Percentiles rank a stretch among this genome's conserved stretches.
Evolutionary conservation across 2,329 filamentous ascomycete genomes (phyloP).

Genomic region (Diaporthe humulicola): DNA sequence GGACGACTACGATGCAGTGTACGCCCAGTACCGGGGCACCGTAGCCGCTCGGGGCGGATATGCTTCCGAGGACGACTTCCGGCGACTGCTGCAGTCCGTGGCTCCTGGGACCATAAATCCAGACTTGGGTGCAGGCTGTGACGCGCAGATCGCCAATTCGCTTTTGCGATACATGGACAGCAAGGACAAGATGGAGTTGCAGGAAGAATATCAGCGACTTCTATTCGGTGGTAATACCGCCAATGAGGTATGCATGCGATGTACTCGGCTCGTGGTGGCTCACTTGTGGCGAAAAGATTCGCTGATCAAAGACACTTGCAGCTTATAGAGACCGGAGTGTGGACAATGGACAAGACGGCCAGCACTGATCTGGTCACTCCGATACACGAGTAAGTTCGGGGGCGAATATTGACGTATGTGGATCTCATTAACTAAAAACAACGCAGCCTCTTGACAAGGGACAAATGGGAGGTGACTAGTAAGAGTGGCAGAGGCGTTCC

Average conservation of each 20-base stretch:
- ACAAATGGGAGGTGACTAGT: constrained; percentile 31
- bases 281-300: background rate
- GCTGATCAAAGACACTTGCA: background rate
- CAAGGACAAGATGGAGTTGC: background rate
- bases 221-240: constrained; percentile 23
- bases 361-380: constrained; percentile 29
- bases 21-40: background rate
- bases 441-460: constrained; percentile 26
- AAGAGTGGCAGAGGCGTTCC: background rate
- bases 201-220: constrained; percentile 36
- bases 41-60: background rate
- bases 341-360: constrained; percentile 30
- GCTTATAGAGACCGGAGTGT: constrained; percentile 24
- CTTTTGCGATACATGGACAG: background rate
- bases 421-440: background rate
- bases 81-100: background rate
- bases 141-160: constrained; percentile 1
- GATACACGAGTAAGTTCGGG: constrained; percentile 31
- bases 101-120: background rate
- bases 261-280: too few relatives aligned
- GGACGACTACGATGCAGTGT: constrained; percentile 8
- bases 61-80: constrained; percentile 15
- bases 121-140: background rate
- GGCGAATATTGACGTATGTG: background rate
- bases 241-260: constrained; percentile 26